Evolutionary conservation across 192 early-diverging fungal species (phyloP).

Genomic region (Dissophora ornata): DNA sequence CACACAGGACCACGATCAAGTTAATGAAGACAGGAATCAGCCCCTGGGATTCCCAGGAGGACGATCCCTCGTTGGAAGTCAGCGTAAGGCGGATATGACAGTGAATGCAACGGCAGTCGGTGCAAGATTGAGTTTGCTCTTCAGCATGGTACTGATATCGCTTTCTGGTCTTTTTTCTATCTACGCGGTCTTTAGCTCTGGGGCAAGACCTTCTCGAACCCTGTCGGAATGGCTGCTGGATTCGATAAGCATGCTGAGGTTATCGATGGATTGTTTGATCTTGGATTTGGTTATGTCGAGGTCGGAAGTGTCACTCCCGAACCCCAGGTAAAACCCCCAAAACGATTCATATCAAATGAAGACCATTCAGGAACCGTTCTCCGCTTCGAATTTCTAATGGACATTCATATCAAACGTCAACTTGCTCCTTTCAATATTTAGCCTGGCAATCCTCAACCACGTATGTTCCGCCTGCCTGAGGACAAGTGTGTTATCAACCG

Average conservation of each 20-base stretch:
- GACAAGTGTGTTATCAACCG: conserved; percentile 88
- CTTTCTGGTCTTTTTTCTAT: neutral
- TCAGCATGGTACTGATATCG: too few relatives aligned
- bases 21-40: conserved; percentile 68
- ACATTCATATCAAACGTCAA: too few relatives aligned
- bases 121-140: too few relatives aligned
- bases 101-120: neutral
- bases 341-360: neutral
- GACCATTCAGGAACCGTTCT: neutral
- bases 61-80: conserved; percentile 63
- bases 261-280: conserved; percentile 81
- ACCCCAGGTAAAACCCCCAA: conserved; percentile 69
- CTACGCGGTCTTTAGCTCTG: conserved; percentile 62
- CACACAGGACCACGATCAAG: conserved; percentile 76
- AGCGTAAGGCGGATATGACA: conserved; percentile 59
- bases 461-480: conserved; percentile 83
- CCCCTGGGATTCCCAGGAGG: conserved; percentile 69
- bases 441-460: conserved; percentile 86
- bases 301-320: conserved; percentile 88
- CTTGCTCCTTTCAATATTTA: too few relatives aligned
- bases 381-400: too few relatives aligned
- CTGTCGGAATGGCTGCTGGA: conserved; percentile 89
- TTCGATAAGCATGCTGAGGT: conserved; percentile 94
- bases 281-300: conserved; percentile 93
- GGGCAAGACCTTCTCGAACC: conserved; percentile 80